phyloP scores from a whole-genome alignment of 148 eudicot species.

The Fagopyrum tataricum region DNA sequence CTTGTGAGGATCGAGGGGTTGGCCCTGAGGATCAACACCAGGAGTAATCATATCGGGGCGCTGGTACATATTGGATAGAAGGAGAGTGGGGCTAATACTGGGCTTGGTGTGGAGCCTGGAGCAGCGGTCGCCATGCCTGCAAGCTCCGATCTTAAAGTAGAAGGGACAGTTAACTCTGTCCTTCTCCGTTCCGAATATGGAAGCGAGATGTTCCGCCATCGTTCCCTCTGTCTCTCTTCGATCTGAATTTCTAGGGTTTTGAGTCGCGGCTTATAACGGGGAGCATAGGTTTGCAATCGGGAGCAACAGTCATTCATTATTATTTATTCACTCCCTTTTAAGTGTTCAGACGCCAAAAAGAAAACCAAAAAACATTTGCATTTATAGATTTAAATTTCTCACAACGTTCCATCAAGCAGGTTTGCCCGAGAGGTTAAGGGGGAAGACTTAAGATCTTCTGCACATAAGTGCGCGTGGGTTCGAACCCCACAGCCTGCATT shows the following conservation, averaged over 20 bases:
- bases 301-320: too few relatives aligned
- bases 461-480: conserved; percentile 73
- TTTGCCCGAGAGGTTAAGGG: conserved; percentile 33
- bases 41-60: conserved; percentile 10
- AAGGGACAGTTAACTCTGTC: conserved; percentile 28
- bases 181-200: conserved; percentile 26
- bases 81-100: conserved; percentile 10
- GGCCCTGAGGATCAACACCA: conserved; percentile 13
- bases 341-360: too few relatives aligned
- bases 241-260: conserved; percentile 5
- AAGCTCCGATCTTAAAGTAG: conserved; percentile 29
- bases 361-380: too few relatives aligned
- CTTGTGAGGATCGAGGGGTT: conserved; percentile 5
- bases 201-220: conserved; percentile 26
- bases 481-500: conserved; percentile 76
- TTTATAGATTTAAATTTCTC: too few relatives aligned
- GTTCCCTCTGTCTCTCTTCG: not conserved
- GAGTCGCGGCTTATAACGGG: not conserved
- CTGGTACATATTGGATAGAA: conserved; percentile 13
- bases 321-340: too few relatives aligned
- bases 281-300: not conserved
- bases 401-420: conserved; percentile 2
- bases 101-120: conserved; percentile 24
- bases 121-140: conserved; percentile 24
- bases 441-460: conserved; percentile 38